A percentile compares a stretch with the other conserved stretches of the same genome.
Evolutionary conservation across 495 filamentous ascomycete genomes (phyloP).

Genomic region (Extremus antarcticus): DNA sequence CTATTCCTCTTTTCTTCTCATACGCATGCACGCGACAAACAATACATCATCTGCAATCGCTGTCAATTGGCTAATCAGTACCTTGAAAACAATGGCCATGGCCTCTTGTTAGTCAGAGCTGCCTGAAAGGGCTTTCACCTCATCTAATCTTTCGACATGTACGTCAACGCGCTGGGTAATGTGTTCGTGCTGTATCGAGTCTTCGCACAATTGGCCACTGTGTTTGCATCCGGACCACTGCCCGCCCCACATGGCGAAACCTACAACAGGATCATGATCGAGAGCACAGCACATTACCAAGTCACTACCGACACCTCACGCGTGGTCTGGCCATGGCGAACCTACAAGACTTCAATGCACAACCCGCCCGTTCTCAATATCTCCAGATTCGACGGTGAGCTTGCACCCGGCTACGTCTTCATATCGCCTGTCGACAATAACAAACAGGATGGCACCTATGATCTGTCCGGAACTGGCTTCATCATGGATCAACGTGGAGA

Average conservation of each 20-base stretch:
- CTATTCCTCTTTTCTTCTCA: no score
- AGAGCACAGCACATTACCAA: background rate
- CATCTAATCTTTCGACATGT: no score
- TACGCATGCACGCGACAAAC: no score
- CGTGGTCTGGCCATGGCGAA: slow-evolving; percentile 8
- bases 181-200: background rate
- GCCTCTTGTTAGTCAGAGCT: no score
- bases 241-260: background rate
- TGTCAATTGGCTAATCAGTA: no score
- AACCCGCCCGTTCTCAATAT: slow-evolving; percentile 15
- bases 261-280: background rate
- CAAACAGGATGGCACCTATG: background rate
- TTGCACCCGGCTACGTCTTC: slow-evolving; percentile 15
- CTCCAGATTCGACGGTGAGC: slow-evolving; percentile 4
- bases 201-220: no score
- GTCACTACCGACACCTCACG: background rate
- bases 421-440: slow-evolving; percentile 2
- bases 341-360: slow-evolving; percentile 10
- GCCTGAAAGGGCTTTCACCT: no score
- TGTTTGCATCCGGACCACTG: background rate
- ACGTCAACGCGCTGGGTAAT: no score
- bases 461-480: slow-evolving; percentile 1
- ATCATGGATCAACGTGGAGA: slow-evolving; percentile 8
- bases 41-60: no score
- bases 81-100: no score